These are phyloP conservation scores for Penstemon newberryi DNA, from an alignment of 257 asterid genomes.

Conservation along the genomic window DNA sequence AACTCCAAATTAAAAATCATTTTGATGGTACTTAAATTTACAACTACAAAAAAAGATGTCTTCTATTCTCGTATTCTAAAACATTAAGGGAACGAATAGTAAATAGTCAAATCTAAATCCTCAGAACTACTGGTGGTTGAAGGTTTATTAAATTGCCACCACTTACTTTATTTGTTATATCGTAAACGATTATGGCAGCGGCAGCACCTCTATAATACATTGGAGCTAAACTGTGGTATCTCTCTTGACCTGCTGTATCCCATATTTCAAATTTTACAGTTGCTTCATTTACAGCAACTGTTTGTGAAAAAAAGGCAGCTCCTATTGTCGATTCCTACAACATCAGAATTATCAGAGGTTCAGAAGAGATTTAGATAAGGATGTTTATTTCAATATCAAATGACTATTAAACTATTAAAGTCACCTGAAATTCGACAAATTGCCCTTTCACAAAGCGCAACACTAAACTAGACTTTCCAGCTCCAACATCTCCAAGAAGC, in stretches of 20 bases:
- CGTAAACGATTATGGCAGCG: conserved; percentile 79
- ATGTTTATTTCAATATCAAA: neutral
- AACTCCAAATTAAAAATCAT: too few species aligned
- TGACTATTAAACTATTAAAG: too few species aligned
- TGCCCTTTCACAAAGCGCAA: conserved; percentile 88
- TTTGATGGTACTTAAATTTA: too few species aligned
- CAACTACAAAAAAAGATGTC: too few species aligned
- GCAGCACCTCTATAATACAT: conserved; percentile 96
- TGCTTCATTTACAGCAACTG: conserved; percentile 76
- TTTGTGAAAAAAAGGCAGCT: conserved; percentile 88
- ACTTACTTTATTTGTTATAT: conserved; percentile 72
- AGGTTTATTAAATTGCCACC: neutral
- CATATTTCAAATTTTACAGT: conserved; percentile 87
- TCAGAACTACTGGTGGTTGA: neutral
- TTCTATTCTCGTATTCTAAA: too few species aligned
- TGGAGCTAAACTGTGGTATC: conserved; percentile 92
- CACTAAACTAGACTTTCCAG: conserved; percentile 86
- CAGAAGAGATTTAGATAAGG: neutral
- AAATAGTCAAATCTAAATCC: too few species aligned
- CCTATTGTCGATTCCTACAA: conserved; percentile 85
- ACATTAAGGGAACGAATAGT: too few species aligned
- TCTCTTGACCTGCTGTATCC: conserved; percentile 96
- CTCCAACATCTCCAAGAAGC: conserved; percentile 91
- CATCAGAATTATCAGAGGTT: conserved; percentile 21
- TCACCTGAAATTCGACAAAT: conserved; percentile 77